phyloP scores from a whole-genome alignment of 2,329 filamentous ascomycete species.

The Amauroascus niger region DNA sequence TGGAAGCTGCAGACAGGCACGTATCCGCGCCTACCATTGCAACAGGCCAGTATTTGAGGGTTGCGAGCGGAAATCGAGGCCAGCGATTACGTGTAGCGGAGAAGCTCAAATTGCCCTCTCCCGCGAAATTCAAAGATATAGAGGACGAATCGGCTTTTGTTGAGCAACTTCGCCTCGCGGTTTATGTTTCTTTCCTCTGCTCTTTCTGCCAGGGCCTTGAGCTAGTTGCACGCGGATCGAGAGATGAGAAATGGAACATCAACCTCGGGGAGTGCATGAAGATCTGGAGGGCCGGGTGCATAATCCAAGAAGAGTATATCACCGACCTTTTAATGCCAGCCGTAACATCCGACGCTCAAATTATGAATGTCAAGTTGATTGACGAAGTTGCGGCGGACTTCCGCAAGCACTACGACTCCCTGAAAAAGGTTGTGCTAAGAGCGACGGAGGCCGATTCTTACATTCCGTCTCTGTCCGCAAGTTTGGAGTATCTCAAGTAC shows the following conservation, averaged over 20 bases:
- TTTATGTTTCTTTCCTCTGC: conserved; percentile 52
- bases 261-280: conserved; percentile 35
- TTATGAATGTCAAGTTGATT: conserved; percentile 35
- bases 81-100: conserved; percentile 46
- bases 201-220: conserved; percentile 59
- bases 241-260: conserved; percentile 49
- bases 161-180: conserved; percentile 50
- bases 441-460: conserved; percentile 50
- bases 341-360: conserved; percentile 20
- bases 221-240: conserved; percentile 51
- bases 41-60: conserved; percentile 52
- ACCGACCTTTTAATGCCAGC: conserved; percentile 46
- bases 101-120: conserved; percentile 37
- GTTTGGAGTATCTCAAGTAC: conserved; percentile 59
- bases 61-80: conserved; percentile 53
- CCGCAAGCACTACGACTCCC: conserved; percentile 39
- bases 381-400: conserved; percentile 46
- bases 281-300: conserved; percentile 62
- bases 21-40: conserved; percentile 56
- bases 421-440: conserved; percentile 50
- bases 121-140: conserved; percentile 25
- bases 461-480: conserved; percentile 51
- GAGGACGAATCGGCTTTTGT: conserved; percentile 40
- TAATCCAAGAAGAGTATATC: conserved; percentile 59
- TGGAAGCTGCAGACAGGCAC: conserved; percentile 52